Evolutionary conservation across 176 grass and related monocot species (phyloP).

Genomic region (Aegilops tauschii): DNA sequence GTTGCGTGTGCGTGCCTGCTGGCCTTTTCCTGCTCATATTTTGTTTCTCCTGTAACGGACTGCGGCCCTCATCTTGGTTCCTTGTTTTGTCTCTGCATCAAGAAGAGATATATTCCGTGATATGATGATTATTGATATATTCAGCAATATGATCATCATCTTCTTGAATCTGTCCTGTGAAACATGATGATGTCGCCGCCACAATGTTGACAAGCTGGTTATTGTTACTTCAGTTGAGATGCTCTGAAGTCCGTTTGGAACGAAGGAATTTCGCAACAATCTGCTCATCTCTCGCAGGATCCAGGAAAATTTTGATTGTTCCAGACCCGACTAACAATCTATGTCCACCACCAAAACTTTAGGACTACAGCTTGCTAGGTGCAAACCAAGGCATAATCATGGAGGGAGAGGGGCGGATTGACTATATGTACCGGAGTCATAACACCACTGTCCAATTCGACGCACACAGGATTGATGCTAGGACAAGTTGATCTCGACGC

Average conservation of each 20-base stretch:
- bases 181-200: not conserved
- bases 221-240: not conserved
- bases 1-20: conserved; percentile 11
- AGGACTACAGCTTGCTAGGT: not conserved
- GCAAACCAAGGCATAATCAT: not conserved
- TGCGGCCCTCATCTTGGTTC: not conserved
- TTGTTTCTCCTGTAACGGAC: conserved; percentile 4
- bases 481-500: conserved; percentile 49
- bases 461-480: not conserved
- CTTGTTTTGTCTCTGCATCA: not conserved
- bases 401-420: not conserved
- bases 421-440: conserved; percentile 23
- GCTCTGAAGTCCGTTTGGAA: not conserved
- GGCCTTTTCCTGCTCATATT: not conserved
- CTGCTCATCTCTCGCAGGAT: no score
- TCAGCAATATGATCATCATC: not conserved
- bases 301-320: not conserved
- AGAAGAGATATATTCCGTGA: not conserved
- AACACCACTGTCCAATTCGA: not conserved
- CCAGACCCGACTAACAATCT: not conserved
- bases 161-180: not conserved
- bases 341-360: not conserved
- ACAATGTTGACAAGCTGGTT: not conserved
- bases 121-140: not conserved
- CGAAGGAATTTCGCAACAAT: not conserved